These are phyloP conservation scores for Phytopythium mirpurense DNA, from an alignment of 352 stramenopile genomes.

Conservation along the genomic window DNA sequence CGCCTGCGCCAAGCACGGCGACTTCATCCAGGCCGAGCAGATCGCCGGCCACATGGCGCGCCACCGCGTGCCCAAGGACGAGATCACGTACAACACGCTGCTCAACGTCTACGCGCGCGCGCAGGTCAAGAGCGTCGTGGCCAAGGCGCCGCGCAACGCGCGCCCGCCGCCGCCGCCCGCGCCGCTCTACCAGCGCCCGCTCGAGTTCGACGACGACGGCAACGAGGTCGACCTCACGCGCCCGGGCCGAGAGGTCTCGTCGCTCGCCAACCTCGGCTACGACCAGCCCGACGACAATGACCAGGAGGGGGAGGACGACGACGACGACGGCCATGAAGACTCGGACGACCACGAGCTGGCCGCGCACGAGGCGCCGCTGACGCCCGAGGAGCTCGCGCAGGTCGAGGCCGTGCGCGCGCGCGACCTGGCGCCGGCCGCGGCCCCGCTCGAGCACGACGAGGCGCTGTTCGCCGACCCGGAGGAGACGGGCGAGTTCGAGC, in stretches of 20 bases:
- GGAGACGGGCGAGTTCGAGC: slow-evolving; percentile 40
- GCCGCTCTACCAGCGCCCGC: slow-evolving; percentile 56
- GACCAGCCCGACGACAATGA: slow-evolving; percentile 57
- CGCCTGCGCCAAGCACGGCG: slow-evolving; percentile 70
- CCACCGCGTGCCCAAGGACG: slow-evolving; percentile 59
- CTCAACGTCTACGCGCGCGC: slow-evolving; percentile 78
- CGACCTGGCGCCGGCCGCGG: slow-evolving; percentile 13
- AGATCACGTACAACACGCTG: slow-evolving; percentile 68
- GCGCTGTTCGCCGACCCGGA: slow-evolving; percentile 27
- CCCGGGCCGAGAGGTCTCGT: slow-evolving; percentile 54
- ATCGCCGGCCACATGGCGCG: slow-evolving; percentile 69
- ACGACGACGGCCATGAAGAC: slow-evolving; percentile 32
- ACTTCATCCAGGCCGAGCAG: slow-evolving; percentile 68
- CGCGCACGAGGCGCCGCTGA: slow-evolving; percentile 24
- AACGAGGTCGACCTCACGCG: slow-evolving; percentile 67
- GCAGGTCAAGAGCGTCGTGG: slow-evolving; percentile 61
- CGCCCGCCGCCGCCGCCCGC: slow-evolving; percentile 24
- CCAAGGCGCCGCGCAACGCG: slow-evolving; percentile 61
- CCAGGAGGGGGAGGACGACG: slow-evolving; percentile 37
- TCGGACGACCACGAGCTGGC: slow-evolving; percentile 21
- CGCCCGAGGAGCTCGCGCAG: slow-evolving; percentile 22
- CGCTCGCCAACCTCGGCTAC: slow-evolving; percentile 61
- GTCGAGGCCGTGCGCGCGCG: slow-evolving; percentile 30
- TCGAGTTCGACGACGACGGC: slow-evolving; percentile 74
- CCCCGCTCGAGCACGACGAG: slow-evolving; percentile 19